A percentile compares a stretch with the other conserved stretches of the same genome.
These are phyloP conservation scores for Malassezia restricta DNA, from an alignment of 1,284 basidiomycete species.

Conservation along the genomic window DNA sequence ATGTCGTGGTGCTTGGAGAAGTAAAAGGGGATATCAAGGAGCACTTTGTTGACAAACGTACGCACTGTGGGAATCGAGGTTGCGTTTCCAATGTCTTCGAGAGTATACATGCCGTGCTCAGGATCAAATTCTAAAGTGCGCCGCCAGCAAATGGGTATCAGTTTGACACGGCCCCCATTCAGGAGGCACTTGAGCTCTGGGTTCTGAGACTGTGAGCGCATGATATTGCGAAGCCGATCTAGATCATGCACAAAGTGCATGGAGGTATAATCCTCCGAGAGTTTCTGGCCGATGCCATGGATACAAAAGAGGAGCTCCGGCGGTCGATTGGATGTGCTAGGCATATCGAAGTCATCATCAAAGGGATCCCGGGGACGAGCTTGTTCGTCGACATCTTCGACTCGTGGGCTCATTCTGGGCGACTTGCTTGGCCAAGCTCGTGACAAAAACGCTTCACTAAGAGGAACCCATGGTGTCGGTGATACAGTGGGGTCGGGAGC, in stretches of 20 bases:
- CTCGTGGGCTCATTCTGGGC: not conserved
- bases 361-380: not conserved
- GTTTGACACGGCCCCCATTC: constrained; percentile 48
- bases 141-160: constrained; percentile 54
- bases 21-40: constrained; percentile 50
- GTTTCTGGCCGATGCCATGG: constrained; percentile 40
- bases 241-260: constrained; percentile 40
- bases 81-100: constrained; percentile 42
- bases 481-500: not conserved
- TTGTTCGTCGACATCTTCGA: not conserved
- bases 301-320: constrained; percentile 20
- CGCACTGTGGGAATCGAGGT: constrained; percentile 30
- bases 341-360: constrained; percentile 3
- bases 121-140: constrained; percentile 48
- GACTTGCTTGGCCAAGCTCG: not conserved
- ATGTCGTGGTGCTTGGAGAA: constrained; percentile 49
- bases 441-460: constrained; percentile 15
- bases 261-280: constrained; percentile 24
- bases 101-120: constrained; percentile 48
- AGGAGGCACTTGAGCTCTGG: constrained; percentile 20
- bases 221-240: constrained; percentile 22
- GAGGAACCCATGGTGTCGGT: constrained; percentile 5
- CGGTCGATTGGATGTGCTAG: constrained; percentile 2
- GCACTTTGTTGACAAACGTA: constrained; percentile 38
- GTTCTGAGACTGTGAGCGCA: constrained; percentile 27